Percentiles rank a stretch among this genome's conserved stretches.
Evolutionary conservation across 352 stramenopile species (phyloP).

Genomic region (Pythium utonaiense): DNA sequence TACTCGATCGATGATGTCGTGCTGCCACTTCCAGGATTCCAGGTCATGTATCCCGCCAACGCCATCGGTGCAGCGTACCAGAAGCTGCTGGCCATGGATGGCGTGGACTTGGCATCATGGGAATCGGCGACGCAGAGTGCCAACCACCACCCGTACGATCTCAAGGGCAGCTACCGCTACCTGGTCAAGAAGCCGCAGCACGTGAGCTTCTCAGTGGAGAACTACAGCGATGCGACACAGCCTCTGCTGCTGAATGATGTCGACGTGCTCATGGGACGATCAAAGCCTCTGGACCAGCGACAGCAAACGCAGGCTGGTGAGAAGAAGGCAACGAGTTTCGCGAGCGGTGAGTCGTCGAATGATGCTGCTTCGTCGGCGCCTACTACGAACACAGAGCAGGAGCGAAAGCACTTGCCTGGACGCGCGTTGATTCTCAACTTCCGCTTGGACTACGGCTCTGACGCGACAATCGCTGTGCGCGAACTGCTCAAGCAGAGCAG

Average conservation of each 20-base stretch:
- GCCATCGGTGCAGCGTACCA: constrained; percentile 30
- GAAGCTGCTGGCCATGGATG: constrained; percentile 30
- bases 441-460: constrained; percentile 51
- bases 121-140: constrained; percentile 29
- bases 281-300: background rate
- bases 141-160: constrained; percentile 47
- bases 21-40: constrained; percentile 90
- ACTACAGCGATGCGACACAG: constrained; percentile 74
- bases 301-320: background rate
- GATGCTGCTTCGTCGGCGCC: background rate
- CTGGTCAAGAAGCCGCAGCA: constrained; percentile 67
- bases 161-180: constrained; percentile 83
- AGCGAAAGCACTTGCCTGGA: constrained; percentile 9
- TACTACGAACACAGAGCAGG: background rate
- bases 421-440: constrained; percentile 44
- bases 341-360: background rate
- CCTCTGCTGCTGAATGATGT: constrained; percentile 87
- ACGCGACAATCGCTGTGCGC: constrained; percentile 93
- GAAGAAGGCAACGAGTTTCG: background rate
- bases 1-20: constrained; percentile 94
- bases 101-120: constrained; percentile 32
- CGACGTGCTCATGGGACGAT: constrained; percentile 30
- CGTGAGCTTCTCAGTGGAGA: constrained; percentile 64
- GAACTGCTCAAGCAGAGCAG: constrained; percentile 93
- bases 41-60: constrained; percentile 84